Evolutionary conservation across 805 yeast genomes (phyloP).

Genomic region (Candida mattraensis): DNA sequence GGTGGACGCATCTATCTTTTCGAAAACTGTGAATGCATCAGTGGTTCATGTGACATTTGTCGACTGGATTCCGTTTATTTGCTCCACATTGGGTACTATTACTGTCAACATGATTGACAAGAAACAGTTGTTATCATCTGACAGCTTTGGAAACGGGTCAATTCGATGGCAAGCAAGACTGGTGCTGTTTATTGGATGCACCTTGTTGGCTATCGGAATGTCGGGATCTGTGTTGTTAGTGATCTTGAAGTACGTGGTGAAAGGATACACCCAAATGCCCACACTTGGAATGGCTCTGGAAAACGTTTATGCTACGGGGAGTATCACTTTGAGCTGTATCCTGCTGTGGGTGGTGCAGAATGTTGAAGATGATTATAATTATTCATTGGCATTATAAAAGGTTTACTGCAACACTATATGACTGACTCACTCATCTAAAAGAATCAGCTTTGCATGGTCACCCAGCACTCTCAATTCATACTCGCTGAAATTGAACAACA

Average conservation of each 20-base stretch:
- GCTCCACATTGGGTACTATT: slow-evolving; percentile 87
- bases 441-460: slow-evolving; percentile 22
- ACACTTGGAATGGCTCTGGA: slow-evolving; percentile 93
- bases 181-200: slow-evolving; percentile 87
- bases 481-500: slow-evolving; percentile 67
- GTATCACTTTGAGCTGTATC: slow-evolving; percentile 86
- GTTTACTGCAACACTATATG: slow-evolving; percentile 2
- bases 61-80: slow-evolving; percentile 94
- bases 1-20: slow-evolving; percentile 84
- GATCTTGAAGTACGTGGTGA: slow-evolving; percentile 78
- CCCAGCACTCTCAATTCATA: slow-evolving; percentile 48
- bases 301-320: slow-evolving; percentile 76
- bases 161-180: slow-evolving; percentile 94
- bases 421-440: slow-evolving; percentile 21
- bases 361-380: slow-evolving; percentile 93
- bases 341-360: slow-evolving; percentile 92
- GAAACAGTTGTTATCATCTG: slow-evolving; percentile 39
- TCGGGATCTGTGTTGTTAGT: slow-evolving; percentile 30
- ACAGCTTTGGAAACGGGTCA: slow-evolving; percentile 36
- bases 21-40: slow-evolving; percentile 82
- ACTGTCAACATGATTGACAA: slow-evolving; percentile 75
- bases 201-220: slow-evolving; percentile 60
- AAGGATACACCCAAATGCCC: slow-evolving; percentile 73
- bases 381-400: slow-evolving; percentile 62
- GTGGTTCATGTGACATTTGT: slow-evolving; percentile 84